Evolutionary conservation across 805 yeast species (phyloP).

Genomic region (Saccharomycopsis malanga): DNA sequence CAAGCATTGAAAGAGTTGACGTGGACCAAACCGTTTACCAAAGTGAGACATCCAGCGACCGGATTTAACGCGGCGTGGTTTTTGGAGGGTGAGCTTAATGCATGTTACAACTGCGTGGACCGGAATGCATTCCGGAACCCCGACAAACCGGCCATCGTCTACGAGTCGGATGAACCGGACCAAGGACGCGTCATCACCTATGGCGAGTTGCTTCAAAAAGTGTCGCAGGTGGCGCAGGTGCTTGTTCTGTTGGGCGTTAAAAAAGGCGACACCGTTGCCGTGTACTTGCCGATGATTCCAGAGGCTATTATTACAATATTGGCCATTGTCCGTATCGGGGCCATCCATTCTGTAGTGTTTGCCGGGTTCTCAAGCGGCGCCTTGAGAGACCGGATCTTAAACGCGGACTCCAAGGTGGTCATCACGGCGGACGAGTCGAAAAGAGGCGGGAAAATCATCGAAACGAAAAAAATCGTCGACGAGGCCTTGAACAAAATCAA

Average conservation of each 20-base stretch:
- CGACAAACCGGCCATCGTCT: slow-evolving; percentile 63
- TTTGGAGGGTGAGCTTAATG: slow-evolving; percentile 71
- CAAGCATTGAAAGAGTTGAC: slow-evolving; percentile 42
- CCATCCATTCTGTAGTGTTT: slow-evolving; percentile 77
- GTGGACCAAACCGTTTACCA: slow-evolving; percentile 48
- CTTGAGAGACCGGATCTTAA: slow-evolving; percentile 61
- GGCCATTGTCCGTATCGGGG: slow-evolving; percentile 77
- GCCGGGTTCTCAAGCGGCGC: slow-evolving; percentile 79
- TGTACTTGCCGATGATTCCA: slow-evolving; percentile 81
- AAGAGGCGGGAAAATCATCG: slow-evolving; percentile 76
- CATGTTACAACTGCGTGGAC: slow-evolving; percentile 76
- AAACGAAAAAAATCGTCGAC: slow-evolving; percentile 76
- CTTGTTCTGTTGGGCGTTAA: slow-evolving; percentile 57
- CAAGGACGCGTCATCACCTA: slow-evolving; percentile 58
- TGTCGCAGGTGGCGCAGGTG: slow-evolving; percentile 64
- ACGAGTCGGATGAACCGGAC: slow-evolving; percentile 75
- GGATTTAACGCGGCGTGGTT: slow-evolving; percentile 65
- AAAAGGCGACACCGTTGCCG: slow-evolving; percentile 83
- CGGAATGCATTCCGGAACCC: slow-evolving; percentile 71
- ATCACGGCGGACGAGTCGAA: slow-evolving; percentile 77
- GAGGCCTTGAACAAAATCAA: slow-evolving; percentile 68
- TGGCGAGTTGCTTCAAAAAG: slow-evolving; percentile 64
- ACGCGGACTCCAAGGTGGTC: slow-evolving; percentile 64
- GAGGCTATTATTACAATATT: slow-evolving; percentile 69
- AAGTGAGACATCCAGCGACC: slow-evolving; percentile 32